Percentiles rank a stretch among this genome's conserved stretches.
phyloP scores from a whole-genome alignment of 768 basidiomycete genomes.

The Clathrus columnatus region DNA sequence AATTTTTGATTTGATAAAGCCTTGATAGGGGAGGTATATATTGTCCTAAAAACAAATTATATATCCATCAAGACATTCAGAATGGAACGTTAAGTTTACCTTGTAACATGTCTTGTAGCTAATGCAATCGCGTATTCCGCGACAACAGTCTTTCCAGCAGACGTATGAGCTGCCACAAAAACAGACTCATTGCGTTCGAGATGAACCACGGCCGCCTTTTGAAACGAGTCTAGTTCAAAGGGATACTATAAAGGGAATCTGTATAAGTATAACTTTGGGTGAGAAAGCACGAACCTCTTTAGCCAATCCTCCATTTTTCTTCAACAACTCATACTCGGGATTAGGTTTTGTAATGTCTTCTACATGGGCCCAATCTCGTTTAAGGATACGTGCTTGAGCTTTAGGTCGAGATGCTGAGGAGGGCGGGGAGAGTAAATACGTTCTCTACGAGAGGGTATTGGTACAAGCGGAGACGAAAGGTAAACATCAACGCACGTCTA shows the following conservation, averaged over 20 bases:
- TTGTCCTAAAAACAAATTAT: slow-evolving; percentile 50
- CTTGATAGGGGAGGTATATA: slow-evolving; percentile 98
- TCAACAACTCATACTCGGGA: slow-evolving; percentile 18
- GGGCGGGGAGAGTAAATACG: slow-evolving; percentile 48
- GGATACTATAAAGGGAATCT: slow-evolving; percentile 57
- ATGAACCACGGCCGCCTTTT: slow-evolving; percentile 97
- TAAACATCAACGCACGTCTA: neutral
- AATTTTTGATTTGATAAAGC: slow-evolving; percentile 99
- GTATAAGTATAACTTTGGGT: neutral
- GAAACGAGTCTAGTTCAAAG: slow-evolving; percentile 98
- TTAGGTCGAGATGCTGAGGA: slow-evolving; percentile 28
- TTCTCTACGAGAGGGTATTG: slow-evolving; percentile 34
- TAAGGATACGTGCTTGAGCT: slow-evolving; percentile 45
- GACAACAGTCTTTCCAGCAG: slow-evolving; percentile 98
- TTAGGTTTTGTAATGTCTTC: slow-evolving; percentile 90
- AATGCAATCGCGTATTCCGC: slow-evolving; percentile 98
- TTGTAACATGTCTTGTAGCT: slow-evolving; percentile 98
- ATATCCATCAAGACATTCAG: neutral
- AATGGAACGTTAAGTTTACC: slow-evolving; percentile 37
- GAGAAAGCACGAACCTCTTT: neutral
- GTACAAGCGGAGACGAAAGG: neutral
- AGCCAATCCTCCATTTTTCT: neutral
- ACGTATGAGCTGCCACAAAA: slow-evolving; percentile 99
- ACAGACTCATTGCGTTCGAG: slow-evolving; percentile 96
- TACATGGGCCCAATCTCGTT: slow-evolving; percentile 97